Base-by-base conservation (phyloP, 2,329 filamentous ascomycete genomes). In the Ceratocystis diversiconidia region DNA sequence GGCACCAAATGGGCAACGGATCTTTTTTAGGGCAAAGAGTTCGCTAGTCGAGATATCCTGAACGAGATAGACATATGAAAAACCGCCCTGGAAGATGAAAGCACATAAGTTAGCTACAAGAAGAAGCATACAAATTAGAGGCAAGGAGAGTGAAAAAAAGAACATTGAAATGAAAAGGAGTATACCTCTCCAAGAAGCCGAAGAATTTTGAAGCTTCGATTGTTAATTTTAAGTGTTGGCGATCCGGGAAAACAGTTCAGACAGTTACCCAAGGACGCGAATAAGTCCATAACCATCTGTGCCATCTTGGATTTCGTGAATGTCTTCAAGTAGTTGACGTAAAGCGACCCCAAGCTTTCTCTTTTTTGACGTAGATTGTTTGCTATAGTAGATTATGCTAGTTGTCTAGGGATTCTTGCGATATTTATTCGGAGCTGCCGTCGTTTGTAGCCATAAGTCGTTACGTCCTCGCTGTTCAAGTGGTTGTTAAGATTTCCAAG, bases 11-110 rank as follows among this genome's bases (percentile, higher is more conserved):
- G 94, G 92, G 80, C 94, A 99, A 73, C 92, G 87, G 75, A 99
- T 99, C 82, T 99, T 99, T 77, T 99, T 99, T 68, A 97, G 85
- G 19, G 94, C 94, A 75, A 95, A 92, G 60, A 96, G 83, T 71
- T 92, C 85, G 67, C 89, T 88, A 63, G 85, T 88, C 65, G 84
- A 80, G 61, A 88, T 92, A 75, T 96, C 92, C 80, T 97, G 89
- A 68, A 99, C 94, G 67, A 99, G 89, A 78, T 99, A 99, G 71
- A 99, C 94, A 76, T 97, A 99, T 70, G 91, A 96, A 80, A 99
- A 99, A 72, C 94, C 94, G 74, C 94, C 94, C 88, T 92, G 66
- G 19, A 36, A 28, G 6, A 46, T 30, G 19, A n/a, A 22, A 32
- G 48, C 17, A 32, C 32, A 46, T 44, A 46, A 65, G 57, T 30